Base-by-base conservation (phyloP, 495 filamentous ascomycete genomes). In the Trichoderma asperelloides region DNA sequence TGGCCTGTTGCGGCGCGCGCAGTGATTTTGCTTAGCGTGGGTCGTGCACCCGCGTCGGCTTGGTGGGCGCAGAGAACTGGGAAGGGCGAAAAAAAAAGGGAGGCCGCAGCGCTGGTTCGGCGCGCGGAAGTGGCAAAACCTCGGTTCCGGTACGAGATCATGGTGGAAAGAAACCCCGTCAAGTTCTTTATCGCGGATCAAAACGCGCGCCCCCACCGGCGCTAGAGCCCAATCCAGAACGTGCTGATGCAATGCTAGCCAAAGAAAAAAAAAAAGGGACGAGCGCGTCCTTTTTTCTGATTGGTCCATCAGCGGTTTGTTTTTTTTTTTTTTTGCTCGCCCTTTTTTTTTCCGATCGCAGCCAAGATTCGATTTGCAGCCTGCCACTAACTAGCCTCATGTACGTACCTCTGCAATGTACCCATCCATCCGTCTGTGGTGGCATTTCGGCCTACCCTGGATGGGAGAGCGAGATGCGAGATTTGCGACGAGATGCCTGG, bases 241-340 rank as follows among this genome's bases (percentile, higher is more conserved):
- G 49, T 55, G 49, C 49, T 55, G 49, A 55, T 55, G 49, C 49
- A 8, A 16, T 11, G 15, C 45, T 16, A 3, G 18, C n/a, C n/a
- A n/a, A n/a, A n/a, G 43, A 47, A 25, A 55, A 21, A 25, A 55
- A 55, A 55, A 55, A 55, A 55, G 21, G 21, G 49, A 16, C n/a
- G 49, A 25, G 49, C 49, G 49, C 49, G 49, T 60, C 23, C 55
- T 60, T 60, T 60, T 60, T 60, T 60, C 55, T 60, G 27, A 60
- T 60, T 60, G 55, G 55, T 25, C 23, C 5, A 21, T 47, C 0
- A 8, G 47, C 5, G 27, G 55, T 9, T 21, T 60, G 55, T 60
- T 27, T 30, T 60, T 60, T 30, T n/a, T n/a, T n/a, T n/a, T 47
- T 47, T 47, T 47, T 11, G 4, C 16, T 47, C n/a, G 15, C 43